Conservation (phyloP, 1,284 basidiomycete species). For the Fomitopsis palustris region DNA sequence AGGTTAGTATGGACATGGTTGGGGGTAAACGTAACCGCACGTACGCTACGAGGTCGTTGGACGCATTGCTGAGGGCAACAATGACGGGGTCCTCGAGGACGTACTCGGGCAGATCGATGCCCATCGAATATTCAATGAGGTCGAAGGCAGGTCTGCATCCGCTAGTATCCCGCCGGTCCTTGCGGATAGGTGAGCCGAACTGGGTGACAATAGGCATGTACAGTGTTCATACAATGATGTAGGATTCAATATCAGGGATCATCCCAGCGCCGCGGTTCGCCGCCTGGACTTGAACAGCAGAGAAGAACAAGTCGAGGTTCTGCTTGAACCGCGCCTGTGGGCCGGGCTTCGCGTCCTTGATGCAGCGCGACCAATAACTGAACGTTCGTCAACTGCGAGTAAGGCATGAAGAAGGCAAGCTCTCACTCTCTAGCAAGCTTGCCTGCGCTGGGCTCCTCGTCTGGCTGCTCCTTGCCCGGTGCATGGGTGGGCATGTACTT, state of each 20-base stretch:
- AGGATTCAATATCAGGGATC: slow-evolving; percentile 36
- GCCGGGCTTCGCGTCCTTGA: slow-evolving; percentile 27
- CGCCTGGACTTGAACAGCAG: slow-evolving; percentile 35
- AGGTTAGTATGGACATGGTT: neutral
- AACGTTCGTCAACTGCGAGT: neutral
- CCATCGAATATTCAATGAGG: slow-evolving; percentile 38
- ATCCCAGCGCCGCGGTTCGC: slow-evolving; percentile 27
- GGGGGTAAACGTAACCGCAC: slow-evolving; percentile 2
- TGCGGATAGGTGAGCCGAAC: neutral
- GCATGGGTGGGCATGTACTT: slow-evolving; percentile 26
- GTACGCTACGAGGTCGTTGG: slow-evolving; percentile 38
- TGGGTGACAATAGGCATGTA: neutral
- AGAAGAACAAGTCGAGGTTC: slow-evolving; percentile 34
- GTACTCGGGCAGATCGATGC: slow-evolving; percentile 35
- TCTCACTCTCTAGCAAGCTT: slow-evolving; percentile 32
- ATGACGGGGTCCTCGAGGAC: slow-evolving; percentile 36
- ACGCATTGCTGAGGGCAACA: slow-evolving; percentile 31
- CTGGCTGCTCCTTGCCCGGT: slow-evolving; percentile 16
- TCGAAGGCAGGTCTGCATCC: slow-evolving; percentile 38
- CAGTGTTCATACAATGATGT: slow-evolving; percentile 27
- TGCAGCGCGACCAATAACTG: slow-evolving; percentile 36
- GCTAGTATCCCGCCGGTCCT: slow-evolving; percentile 24
- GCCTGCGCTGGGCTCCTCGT: slow-evolving; percentile 21
- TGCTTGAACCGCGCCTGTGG: slow-evolving; percentile 34
- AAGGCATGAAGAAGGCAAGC: neutral